A percentile compares a stretch with the other conserved stretches of the same genome.
Conservation (phyloP, 352 stramenopile genomes). For the Phytophthora multivora region DNA sequence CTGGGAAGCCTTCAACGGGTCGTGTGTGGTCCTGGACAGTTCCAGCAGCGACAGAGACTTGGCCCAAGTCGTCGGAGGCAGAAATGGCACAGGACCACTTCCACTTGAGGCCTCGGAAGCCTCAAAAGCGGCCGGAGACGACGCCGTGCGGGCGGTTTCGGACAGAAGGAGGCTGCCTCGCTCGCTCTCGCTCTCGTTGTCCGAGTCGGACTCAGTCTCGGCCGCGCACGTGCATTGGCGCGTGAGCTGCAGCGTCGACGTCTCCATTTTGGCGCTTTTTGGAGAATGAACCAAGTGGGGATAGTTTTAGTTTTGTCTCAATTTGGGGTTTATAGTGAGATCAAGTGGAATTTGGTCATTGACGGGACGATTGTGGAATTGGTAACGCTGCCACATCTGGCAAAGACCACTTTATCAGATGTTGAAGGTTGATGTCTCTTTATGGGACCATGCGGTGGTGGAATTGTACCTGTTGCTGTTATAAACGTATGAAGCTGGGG, state of each 20-base stretch:
- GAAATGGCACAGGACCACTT: not conserved
- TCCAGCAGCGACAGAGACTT: slow-evolving; percentile 41
- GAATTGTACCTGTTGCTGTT: not conserved
- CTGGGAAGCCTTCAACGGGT: slow-evolving; percentile 67
- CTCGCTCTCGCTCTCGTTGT: slow-evolving; percentile 56
- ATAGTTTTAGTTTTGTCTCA: not conserved
- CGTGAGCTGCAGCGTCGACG: slow-evolving; percentile 26
- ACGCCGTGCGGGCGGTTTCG: slow-evolving; percentile 3
- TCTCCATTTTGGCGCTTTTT: slow-evolving; percentile 3
- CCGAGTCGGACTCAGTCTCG: slow-evolving; percentile 77
- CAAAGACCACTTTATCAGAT: not conserved
- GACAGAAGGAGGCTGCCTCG: not conserved
- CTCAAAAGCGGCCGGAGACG: slow-evolving; percentile 7
- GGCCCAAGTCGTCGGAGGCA: slow-evolving; percentile 16
- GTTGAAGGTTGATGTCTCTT: not conserved
- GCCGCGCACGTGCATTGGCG: slow-evolving; percentile 73
- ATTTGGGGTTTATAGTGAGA: slow-evolving; percentile 6
- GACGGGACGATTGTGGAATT: slow-evolving; percentile 1
- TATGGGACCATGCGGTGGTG: not conserved
- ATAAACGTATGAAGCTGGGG: not conserved
- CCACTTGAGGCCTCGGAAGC: slow-evolving; percentile 2
- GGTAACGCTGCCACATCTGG: too few relatives aligned
- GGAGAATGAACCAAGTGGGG: slow-evolving; percentile 5
- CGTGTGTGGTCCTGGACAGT: slow-evolving; percentile 42
- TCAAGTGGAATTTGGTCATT: slow-evolving; percentile 13